A percentile compares a stretch with the other conserved stretches of the same genome.
These are phyloP conservation scores for Passalora sequoiae DNA, from an alignment of 2,329 filamentous ascomycete genomes.

Conservation along the genomic window DNA sequence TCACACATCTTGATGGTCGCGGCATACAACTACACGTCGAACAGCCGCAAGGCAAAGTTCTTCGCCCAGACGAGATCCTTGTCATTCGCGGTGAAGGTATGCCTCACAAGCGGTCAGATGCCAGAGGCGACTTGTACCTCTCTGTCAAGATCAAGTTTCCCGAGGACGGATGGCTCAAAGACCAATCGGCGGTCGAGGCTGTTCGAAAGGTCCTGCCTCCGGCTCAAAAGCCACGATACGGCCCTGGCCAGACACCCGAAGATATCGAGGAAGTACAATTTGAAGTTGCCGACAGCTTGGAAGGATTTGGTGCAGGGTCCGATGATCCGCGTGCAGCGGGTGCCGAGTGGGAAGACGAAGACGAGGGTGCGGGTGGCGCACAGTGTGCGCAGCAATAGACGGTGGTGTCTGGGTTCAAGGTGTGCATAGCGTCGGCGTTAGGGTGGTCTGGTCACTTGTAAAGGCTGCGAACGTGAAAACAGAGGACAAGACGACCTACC, in stretches of 20 bases:
- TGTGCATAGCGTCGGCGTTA: neutral
- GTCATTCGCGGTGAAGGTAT: constrained; percentile 89
- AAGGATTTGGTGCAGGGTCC: constrained; percentile 72
- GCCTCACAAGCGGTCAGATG: constrained; percentile 81
- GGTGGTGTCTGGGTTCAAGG: neutral
- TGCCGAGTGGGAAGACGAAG: constrained; percentile 68
- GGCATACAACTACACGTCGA: constrained; percentile 78
- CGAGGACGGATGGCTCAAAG: constrained; percentile 70
- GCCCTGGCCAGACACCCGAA: constrained; percentile 54
- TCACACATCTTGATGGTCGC: constrained; percentile 89
- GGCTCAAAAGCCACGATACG: constrained; percentile 32
- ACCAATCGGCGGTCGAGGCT: constrained; percentile 64
- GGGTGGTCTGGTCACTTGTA: neutral
- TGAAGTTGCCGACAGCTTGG: constrained; percentile 74
- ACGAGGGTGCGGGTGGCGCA: constrained; percentile 55
- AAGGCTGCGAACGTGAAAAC: too few species aligned
- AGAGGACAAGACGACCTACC: neutral
- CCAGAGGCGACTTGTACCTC: constrained; percentile 81
- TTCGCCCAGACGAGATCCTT: constrained; percentile 77
- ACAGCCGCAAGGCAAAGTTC: constrained; percentile 64
- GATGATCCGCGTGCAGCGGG: constrained; percentile 61
- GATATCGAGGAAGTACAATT: constrained; percentile 78
- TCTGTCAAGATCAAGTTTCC: constrained; percentile 84
- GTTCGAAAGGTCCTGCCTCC: constrained; percentile 71
- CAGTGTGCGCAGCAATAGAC: constrained; percentile 69